phyloP scores from a whole-genome alignment of 257 asterid genomes.

The Anisodus tanguticus region DNA sequence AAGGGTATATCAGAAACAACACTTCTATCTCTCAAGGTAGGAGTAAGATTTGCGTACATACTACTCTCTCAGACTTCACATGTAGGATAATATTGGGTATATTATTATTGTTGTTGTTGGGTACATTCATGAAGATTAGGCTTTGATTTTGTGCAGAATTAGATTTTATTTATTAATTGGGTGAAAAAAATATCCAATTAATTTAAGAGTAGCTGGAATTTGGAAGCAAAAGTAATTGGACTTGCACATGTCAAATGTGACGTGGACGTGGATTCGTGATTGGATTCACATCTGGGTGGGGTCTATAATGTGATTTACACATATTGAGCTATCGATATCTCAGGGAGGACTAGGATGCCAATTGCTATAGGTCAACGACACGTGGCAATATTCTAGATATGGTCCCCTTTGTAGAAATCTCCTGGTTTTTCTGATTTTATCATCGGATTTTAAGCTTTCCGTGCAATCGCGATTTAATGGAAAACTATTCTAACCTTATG shows the following conservation, averaged over 20 bases:
- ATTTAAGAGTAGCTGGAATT: not conserved
- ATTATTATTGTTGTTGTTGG: no score
- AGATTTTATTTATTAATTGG: not conserved
- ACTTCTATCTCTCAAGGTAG: no score
- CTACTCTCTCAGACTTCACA: no score
- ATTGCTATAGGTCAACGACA: conserved; percentile 36
- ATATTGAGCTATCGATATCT: not conserved
- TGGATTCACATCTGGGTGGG: conserved; percentile 23
- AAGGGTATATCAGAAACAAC: no score
- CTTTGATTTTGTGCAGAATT: not conserved
- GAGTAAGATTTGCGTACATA: no score
- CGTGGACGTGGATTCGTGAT: conserved; percentile 8
- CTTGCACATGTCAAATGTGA: not conserved
- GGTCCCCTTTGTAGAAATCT: conserved; percentile 27
- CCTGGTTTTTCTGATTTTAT: conserved; percentile 11
- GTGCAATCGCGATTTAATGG: conserved; percentile 24
- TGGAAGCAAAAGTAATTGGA: not conserved
- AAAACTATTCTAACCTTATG: conserved; percentile 14
- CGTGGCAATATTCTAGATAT: conserved; percentile 32
- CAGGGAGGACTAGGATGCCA: not conserved
- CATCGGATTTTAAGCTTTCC: conserved; percentile 40
- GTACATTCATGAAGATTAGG: not conserved
- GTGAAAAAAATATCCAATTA: not conserved
- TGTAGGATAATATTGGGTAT: no score
- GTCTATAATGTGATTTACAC: conserved; percentile 21